A percentile compares a stretch with the other conserved stretches of the same genome.
Conservation (phyloP, 2,329 filamentous ascomycete genomes). For the Clarireedia homoeocarpa region DNA sequence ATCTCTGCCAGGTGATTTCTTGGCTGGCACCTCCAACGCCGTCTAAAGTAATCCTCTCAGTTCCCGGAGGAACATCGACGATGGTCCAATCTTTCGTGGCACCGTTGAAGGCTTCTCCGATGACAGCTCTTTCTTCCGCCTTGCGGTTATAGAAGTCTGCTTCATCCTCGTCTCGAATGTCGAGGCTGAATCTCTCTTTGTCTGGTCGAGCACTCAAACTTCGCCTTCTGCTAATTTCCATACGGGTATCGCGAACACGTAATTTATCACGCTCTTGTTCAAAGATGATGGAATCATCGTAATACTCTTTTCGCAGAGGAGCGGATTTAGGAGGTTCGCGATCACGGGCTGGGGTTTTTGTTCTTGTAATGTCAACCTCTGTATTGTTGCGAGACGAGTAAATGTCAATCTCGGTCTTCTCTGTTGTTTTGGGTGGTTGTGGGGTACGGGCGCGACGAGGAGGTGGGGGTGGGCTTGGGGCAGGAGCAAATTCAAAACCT, state of each 20-base stretch:
- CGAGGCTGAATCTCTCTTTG: slow-evolving; percentile 18
- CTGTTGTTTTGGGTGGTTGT: slow-evolving; percentile 21
- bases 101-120: slow-evolving; percentile 67
- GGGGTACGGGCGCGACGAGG: slow-evolving; percentile 17
- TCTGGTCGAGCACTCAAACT: slow-evolving; percentile 24
- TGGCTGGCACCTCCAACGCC: slow-evolving; percentile 66
- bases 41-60: slow-evolving; percentile 75
- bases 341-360: slow-evolving; percentile 10
- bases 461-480: slow-evolving; percentile 13
- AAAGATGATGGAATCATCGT: slow-evolving; percentile 61
- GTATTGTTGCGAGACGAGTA: slow-evolving; percentile 45
- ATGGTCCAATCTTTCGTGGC: slow-evolving; percentile 73
- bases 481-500: slow-evolving; percentile 25
- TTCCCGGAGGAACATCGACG: slow-evolving; percentile 77
- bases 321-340: slow-evolving; percentile 16
- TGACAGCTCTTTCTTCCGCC: slow-evolving; percentile 57
- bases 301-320: slow-evolving; percentile 32
- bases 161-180: slow-evolving; percentile 36
- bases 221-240: slow-evolving; percentile 21
- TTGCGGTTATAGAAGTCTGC: slow-evolving; percentile 60
- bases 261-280: slow-evolving; percentile 34
- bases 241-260: slow-evolving; percentile 30
- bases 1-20: slow-evolving; percentile 71
- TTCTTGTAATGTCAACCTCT: slow-evolving; percentile 45
- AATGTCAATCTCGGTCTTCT: slow-evolving; percentile 55